phyloP scores from a whole-genome alignment of 192 early-diverging fungal species.

The Paraglomus occultum region DNA sequence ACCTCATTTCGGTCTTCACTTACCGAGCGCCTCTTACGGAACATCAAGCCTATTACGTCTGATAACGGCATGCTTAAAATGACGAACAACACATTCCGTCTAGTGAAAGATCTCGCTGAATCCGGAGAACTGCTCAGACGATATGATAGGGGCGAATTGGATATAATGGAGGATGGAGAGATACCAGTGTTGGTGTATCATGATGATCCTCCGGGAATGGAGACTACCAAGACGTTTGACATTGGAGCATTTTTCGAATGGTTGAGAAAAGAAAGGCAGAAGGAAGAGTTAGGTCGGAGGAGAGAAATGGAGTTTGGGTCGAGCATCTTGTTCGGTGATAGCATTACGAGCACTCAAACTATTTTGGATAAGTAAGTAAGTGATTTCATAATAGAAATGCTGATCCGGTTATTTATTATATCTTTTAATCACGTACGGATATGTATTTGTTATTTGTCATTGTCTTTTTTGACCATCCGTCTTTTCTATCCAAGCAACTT shows the following conservation, averaged over 20 bases:
- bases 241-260: slow-evolving; percentile 49
- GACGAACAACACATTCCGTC: slow-evolving; percentile 38
- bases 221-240: slow-evolving; percentile 60
- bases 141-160: background rate
- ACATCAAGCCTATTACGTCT: background rate
- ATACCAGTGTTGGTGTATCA: slow-evolving; percentile 44
- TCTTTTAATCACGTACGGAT: no score
- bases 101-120: slow-evolving; percentile 11
- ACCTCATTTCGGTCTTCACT: slow-evolving; percentile 18
- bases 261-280: slow-evolving; percentile 45
- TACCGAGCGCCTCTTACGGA: background rate
- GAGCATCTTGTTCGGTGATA: slow-evolving; percentile 72
- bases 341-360: slow-evolving; percentile 88
- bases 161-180: slow-evolving; percentile 33
- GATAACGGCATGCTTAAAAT: background rate
- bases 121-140: background rate
- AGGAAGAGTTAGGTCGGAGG: slow-evolving; percentile 32
- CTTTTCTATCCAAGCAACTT: slow-evolving; percentile 48
- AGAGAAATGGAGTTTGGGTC: slow-evolving; percentile 60
- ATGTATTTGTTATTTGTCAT: no score
- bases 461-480: no score
- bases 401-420: background rate
- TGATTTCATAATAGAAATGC: background rate
- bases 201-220: slow-evolving; percentile 39
- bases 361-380: slow-evolving; percentile 76